These are phyloP conservation scores for Globisporangium uncinulatum DNA, from an alignment of 352 stramenopile species.

Conservation along the genomic window DNA sequence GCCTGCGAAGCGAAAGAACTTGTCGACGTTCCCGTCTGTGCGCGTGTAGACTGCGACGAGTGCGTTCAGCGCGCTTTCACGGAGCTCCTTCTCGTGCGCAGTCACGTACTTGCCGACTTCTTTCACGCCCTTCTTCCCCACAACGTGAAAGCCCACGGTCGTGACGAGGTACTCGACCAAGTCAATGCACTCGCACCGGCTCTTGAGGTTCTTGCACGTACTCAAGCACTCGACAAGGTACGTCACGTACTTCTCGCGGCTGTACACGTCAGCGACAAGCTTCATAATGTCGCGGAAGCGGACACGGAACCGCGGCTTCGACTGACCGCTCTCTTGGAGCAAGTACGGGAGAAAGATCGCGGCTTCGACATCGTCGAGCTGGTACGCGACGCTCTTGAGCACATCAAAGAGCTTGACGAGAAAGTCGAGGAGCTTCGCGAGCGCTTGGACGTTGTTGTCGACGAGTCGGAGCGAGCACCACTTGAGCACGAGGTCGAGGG, in stretches of 20 bases:
- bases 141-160: slow-evolving; percentile 44
- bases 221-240: slow-evolving; percentile 83
- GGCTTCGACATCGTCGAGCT: slow-evolving; percentile 80
- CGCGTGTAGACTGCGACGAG: slow-evolving; percentile 67
- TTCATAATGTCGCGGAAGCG: slow-evolving; percentile 85
- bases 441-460: slow-evolving; percentile 85
- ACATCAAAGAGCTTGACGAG: slow-evolving; percentile 79
- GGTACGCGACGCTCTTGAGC: slow-evolving; percentile 54
- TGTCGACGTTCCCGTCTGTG: slow-evolving; percentile 64
- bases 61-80: slow-evolving; percentile 66
- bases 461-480: slow-evolving; percentile 82
- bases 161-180: slow-evolving; percentile 74
- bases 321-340: slow-evolving; percentile 80
- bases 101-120: slow-evolving; percentile 77
- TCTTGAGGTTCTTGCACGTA: slow-evolving; percentile 84
- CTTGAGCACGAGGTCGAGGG: slow-evolving; percentile 78
- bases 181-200: slow-evolving; percentile 79
- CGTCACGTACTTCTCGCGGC: slow-evolving; percentile 60
- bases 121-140: slow-evolving; percentile 73
- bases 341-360: slow-evolving; percentile 77
- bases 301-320: slow-evolving; percentile 76
- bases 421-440: slow-evolving; percentile 78
- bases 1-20: slow-evolving; percentile 70
- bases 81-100: slow-evolving; percentile 78
- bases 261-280: slow-evolving; percentile 75